These are phyloP conservation scores for Stentor coeruleus DNA, from an alignment of 73 alveolate genomes.

Conservation along the genomic window DNA sequence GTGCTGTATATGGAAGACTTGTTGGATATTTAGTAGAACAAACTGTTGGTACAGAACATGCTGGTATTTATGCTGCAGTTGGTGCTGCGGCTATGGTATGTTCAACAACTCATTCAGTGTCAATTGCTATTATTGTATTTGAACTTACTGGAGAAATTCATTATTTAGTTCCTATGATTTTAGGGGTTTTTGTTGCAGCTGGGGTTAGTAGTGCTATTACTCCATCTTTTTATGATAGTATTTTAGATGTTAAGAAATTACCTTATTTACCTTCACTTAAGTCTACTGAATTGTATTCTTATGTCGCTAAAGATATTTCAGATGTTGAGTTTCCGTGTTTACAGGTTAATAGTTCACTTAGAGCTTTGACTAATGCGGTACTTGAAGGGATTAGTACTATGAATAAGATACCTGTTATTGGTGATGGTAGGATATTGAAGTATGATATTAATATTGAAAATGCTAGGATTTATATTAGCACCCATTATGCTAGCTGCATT, in stretches of 20 bases:
- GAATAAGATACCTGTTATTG: background rate
- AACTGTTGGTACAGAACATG: constrained; percentile 16
- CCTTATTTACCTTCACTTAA: constrained; percentile 87
- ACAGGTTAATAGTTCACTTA: constrained; percentile 27
- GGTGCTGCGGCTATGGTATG: constrained; percentile 87
- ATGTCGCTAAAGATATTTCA: constrained; percentile 78
- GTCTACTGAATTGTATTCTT: constrained; percentile 61
- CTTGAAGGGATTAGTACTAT: background rate
- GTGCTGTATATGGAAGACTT: constrained; percentile 33
- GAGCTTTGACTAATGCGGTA: constrained; percentile 21
- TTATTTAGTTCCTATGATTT: constrained; percentile 68
- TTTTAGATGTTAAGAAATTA: constrained; percentile 73
- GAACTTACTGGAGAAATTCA: constrained; percentile 81
- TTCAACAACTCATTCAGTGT: constrained; percentile 77
- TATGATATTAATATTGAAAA: background rate
- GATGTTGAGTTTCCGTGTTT: constrained; percentile 46
- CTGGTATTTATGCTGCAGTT: constrained; percentile 52
- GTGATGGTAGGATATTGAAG: background rate
- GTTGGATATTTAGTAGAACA: constrained; percentile 27
- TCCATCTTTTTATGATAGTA: constrained; percentile 82
- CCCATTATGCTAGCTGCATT: background rate
- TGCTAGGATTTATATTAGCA: background rate
- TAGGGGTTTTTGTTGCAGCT: constrained; percentile 70
- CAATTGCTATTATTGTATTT: constrained; percentile 85
- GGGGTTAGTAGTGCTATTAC: constrained; percentile 70